Base-by-base conservation (phyloP, 169 alveolate species). In the Plasmodium relictum region DNA sequence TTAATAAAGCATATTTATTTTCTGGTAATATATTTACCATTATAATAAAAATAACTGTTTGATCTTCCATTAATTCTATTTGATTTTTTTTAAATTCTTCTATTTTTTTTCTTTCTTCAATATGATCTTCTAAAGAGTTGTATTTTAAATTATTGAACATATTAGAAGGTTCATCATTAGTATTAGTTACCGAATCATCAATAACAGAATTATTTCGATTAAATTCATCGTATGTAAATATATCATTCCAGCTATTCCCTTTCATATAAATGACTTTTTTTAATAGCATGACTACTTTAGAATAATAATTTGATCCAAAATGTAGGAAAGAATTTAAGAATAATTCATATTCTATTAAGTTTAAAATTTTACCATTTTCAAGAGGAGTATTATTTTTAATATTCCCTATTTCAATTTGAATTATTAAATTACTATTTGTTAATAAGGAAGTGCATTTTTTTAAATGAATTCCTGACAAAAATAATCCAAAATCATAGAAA, bases 361-460 rank as follows among this genome's bases (percentile, higher is more conserved):
- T 76, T 26, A 76, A 42, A 5, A 76, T 24, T 45, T 63, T 76
- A 0, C 74, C 69, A 31, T 18, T 72, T 31, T 52, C 52, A 16
- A 48, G n/a, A n/a, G 59, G 48, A n/a, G 39, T 52, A 22, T 26
- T 26, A n/a, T 6, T 48, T 16, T 37, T 22, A 10, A 26, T 22
- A 63, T 26, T 76, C 20, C 73, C 89, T 12, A 76, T 63, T 68
- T 76, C 89, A 7, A 76, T 20, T 68, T 76, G 89, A 6, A 76
- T 5, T 45, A 76, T 62, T 41, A 76, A 26, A 54, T 76, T 76
- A 41, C 39, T 16, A 12, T 74, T 52, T 20, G 74, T 76, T 76
- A 76, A 39, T 68, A 76, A 63, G 52, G 44, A 45, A 9, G 31
- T 41, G 22, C 78, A 76, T 37, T 76, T 26, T 12, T 76, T 68